These are phyloP conservation scores for Leucocoprinus leucothites DNA, from an alignment of 768 basidiomycete genomes.

Conservation along the genomic window DNA sequence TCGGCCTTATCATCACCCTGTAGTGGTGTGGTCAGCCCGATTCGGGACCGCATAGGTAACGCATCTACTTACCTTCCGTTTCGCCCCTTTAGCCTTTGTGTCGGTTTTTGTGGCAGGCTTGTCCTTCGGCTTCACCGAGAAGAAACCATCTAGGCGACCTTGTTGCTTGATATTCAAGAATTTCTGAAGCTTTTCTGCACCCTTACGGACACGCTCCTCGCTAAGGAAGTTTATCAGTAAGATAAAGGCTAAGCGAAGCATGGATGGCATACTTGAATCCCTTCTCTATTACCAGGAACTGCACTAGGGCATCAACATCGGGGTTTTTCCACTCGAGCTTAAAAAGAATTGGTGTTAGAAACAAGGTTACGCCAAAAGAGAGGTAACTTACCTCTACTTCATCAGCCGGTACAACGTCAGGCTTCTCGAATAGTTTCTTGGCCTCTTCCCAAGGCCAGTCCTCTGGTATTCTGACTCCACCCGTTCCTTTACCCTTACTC, in stretches of 20 bases:
- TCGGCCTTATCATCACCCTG: slow-evolving; percentile 41
- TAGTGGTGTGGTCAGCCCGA: not conserved
- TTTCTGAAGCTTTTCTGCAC: slow-evolving; percentile 89
- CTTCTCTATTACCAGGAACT: slow-evolving; percentile 92
- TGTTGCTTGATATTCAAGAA: slow-evolving; percentile 90
- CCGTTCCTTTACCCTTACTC: slow-evolving; percentile 64
- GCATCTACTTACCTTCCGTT: slow-evolving; percentile 48
- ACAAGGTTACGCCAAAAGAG: slow-evolving; percentile 19
- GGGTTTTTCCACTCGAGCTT: slow-evolving; percentile 95
- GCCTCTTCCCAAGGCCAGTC: slow-evolving; percentile 98
- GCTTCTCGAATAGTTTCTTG: slow-evolving; percentile 83
- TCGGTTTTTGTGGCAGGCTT: slow-evolving; percentile 29
- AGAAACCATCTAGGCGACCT: slow-evolving; percentile 94
- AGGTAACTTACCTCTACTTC: slow-evolving; percentile 77
- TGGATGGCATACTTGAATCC: slow-evolving; percentile 84
- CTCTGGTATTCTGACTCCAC: slow-evolving; percentile 81
- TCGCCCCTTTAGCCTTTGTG: slow-evolving; percentile 33
- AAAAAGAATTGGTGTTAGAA: not conserved
- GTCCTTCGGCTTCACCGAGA: slow-evolving; percentile 68
- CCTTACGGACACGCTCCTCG: slow-evolving; percentile 94
- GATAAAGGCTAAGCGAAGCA: no score
- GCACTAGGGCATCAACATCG: slow-evolving; percentile 88
- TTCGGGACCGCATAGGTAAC: not conserved
- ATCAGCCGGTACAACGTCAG: slow-evolving; percentile 84
- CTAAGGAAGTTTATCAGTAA: slow-evolving; percentile 37